A percentile compares a stretch with the other conserved stretches of the same genome.
Evolutionary conservation across 306 rosid species (phyloP).

Genomic region (Mucuna pruriens): DNA sequence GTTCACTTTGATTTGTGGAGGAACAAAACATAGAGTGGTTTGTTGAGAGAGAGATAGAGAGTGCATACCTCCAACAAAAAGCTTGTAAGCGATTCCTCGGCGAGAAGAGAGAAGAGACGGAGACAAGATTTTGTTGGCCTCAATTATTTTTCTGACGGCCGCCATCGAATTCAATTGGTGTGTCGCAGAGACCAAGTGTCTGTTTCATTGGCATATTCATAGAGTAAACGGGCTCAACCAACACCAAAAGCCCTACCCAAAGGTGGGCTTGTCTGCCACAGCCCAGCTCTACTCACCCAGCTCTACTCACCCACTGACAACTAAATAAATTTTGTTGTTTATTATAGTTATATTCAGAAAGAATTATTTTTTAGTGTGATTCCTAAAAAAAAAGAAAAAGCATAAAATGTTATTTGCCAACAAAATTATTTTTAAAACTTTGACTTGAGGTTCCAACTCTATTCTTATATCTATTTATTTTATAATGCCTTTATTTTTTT

Average conservation of each 20-base stretch:
- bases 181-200: background rate
- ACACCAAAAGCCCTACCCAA: background rate
- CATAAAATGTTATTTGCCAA: too few species aligned
- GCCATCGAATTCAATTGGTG: constrained; percentile 33
- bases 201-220: background rate
- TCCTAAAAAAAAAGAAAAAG: too few species aligned
- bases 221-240: background rate
- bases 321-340: too few species aligned
- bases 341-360: too few species aligned
- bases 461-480: too few species aligned
- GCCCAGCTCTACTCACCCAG: too few species aligned
- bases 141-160: constrained; percentile 34
- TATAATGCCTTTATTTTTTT: too few species aligned
- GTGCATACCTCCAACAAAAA: constrained; percentile 51
- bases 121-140: background rate
- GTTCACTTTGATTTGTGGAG: background rate
- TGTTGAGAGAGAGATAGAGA: constrained; percentile 25
- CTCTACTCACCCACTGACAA: too few species aligned
- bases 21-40: background rate
- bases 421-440: too few species aligned
- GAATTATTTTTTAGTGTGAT: too few species aligned
- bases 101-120: constrained; percentile 41
- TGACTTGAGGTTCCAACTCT: too few species aligned
- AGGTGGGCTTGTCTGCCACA: background rate
- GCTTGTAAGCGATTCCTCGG: constrained; percentile 50